Evolutionary conservation across 495 filamentous ascomycete genomes (phyloP), one percentile per base, ranked within the genome.

Genomic region (Hypomontagnella submonticulosa): DNA sequence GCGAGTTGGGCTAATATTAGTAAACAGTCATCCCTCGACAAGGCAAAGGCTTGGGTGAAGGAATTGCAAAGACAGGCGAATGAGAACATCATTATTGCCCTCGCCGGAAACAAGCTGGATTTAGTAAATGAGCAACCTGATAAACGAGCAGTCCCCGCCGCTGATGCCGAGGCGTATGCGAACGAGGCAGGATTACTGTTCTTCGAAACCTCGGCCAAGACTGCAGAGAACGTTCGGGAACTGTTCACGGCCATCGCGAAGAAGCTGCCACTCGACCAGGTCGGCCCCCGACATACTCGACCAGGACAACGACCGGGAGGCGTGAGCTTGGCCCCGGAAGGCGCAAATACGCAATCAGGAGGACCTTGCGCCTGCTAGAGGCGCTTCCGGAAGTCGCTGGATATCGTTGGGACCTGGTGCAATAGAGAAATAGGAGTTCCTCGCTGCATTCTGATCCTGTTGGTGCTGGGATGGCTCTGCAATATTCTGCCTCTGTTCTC

Each of bases 31-130:
- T 98, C 96, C 4, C 82, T 99, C 57, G 95, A 99, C 79, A 99
- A 99, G 82, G 95, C 95, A 57, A 99, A 99, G 76, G 88, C 92
- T 30, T 99, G 95, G 95, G 93, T 99, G n/a, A 98, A 98, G 79
- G 96, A 99, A 72, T 87, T 99, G 34, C 96, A 99, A 78, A 87
- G 95, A 61, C 95, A 99, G 82, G 96, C 96, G 38, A 98, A 98
- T 80, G 95, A 98, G 79, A 98, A 98, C 77, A 98, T 99, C 77
- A 92, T 99, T 71, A 99, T 99, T 76, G 95, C 95, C 27, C 85
- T 99, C 19, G 95, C 96, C 27, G 95, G 95, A 43, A 99, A 99
- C 84, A 99, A 99, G 81, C 79, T 96, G 63, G 95, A 99, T 85
- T 81, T 99, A 62, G 95, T 96, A 47, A 89, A 86, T 49, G 92